These are phyloP conservation scores for Heliamphora exappendiculata DNA, from an alignment of 148 eudicot species.

Conservation along the genomic window DNA sequence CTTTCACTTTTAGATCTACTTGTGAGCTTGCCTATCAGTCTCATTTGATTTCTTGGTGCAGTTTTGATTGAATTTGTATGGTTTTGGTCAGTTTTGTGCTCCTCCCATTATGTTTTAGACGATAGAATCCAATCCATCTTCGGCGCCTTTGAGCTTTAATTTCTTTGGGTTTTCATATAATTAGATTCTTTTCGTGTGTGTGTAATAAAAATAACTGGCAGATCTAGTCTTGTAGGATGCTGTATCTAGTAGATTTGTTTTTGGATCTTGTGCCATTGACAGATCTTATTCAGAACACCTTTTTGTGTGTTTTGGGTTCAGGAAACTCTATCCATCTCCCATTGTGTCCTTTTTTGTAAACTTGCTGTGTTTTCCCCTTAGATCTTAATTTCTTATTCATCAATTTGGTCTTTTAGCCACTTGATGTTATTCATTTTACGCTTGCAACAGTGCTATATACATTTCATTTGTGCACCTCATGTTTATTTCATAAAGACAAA, in stretches of 20 bases:
- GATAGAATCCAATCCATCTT: not conserved
- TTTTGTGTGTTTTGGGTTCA: not conserved
- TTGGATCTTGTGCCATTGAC: not conserved
- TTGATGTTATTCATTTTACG: no score
- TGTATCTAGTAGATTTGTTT: slow-evolving; percentile 7
- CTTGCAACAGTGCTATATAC: no score
- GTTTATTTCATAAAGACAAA: no score
- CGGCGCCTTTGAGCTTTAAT: not conserved
- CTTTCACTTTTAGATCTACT: not conserved
- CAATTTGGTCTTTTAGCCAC: no score
- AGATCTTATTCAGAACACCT: not conserved
- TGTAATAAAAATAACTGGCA: not conserved
- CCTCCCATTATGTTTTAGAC: no score
- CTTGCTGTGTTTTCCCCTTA: no score
- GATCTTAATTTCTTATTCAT: no score
- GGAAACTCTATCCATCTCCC: not conserved
- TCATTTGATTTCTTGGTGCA: not conserved
- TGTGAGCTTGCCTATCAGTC: not conserved
- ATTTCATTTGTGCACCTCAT: not conserved
- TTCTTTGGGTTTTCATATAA: not conserved
- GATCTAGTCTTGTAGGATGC: not conserved
- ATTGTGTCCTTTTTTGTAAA: not conserved
- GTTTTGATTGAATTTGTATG: not conserved
- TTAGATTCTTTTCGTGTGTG: not conserved
- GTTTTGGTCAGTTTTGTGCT: no score